Base-by-base conservation (phyloP, 257 asterid species). In the Linderniella brevidens region DNA sequence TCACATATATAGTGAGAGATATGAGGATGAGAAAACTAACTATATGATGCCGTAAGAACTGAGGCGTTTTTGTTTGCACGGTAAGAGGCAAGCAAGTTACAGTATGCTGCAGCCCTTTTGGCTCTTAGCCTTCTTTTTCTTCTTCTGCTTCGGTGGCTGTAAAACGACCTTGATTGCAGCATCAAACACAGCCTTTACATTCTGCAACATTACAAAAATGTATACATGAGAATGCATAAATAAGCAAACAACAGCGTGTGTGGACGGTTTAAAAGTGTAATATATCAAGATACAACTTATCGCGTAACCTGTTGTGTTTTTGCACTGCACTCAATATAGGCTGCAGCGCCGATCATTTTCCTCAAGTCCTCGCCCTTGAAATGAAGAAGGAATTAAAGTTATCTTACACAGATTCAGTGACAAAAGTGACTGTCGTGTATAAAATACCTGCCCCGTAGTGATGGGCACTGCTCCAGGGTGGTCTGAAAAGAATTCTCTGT, bases 401-500 rank as follows among this genome's bases (percentile, higher is more conserved):
- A 3, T 3, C 13, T 29, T 25, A 39, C 25, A 29, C 40, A 53
- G 56, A 20, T 42, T 50, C 17, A 38, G 4, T 6, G 44, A 42
- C 37, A 41, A 18, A 3, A 6, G 4, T 37, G 38, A 39, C 35
- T 37, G 13, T 13, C 8, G 19, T 13, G 47, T 7, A 49, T 48
- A 61, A 25, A 17, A 17, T 60, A 79, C 92, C 82, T 76, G 80
- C 8, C 73, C 60, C 11, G 76, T 66, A 47, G 77, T 52, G 57
- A 83, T 74, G 53, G 86, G 76, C 57, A 69, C 73, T 47, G 84
- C 84, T 54, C 92, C 92, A 47, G 92, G 92, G 59, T 76, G 92
- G 56, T 76, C 80, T 16, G 60, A 49, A 48, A 82, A 71, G 64
- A 79, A 82, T 51, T 82, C 85, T 49, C 62, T 70, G 39, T 79